phyloP scores from a whole-genome alignment of 2,329 filamentous ascomycete species.

The Colletotrichum lini region DNA sequence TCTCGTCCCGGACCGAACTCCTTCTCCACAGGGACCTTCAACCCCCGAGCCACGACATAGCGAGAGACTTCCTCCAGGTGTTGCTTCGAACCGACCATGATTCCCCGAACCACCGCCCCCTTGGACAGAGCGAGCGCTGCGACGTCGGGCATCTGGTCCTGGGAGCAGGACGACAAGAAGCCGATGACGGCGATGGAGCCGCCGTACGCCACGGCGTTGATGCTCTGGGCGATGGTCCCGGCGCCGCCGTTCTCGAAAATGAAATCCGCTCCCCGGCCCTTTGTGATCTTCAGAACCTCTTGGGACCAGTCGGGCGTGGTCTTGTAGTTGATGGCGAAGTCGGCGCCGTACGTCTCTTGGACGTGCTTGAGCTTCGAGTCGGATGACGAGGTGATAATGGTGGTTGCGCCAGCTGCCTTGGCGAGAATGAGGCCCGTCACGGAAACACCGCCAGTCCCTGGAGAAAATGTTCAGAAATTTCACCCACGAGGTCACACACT shows the following conservation, averaged over 20 bases:
- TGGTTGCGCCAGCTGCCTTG: conserved; percentile 60
- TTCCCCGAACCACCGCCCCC: conserved; percentile 52
- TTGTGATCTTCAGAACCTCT: conserved; percentile 60
- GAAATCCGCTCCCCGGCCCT: conserved; percentile 59
- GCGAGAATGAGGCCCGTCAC: conserved; percentile 61
- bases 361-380: conserved; percentile 61
- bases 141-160: conserved; percentile 52
- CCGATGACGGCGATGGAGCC: conserved; percentile 63
- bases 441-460: conserved; percentile 63
- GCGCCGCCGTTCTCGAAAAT: conserved; percentile 58
- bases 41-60: conserved; percentile 48
- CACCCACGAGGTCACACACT: too few species aligned
- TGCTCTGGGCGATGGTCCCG: conserved; percentile 59
- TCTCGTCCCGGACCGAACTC: conserved; percentile 51
- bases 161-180: conserved; percentile 48
- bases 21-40: conserved; percentile 52
- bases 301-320: conserved; percentile 59
- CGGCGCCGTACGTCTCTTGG: conserved; percentile 56
- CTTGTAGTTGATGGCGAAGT: conserved; percentile 65
- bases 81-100: conserved; percentile 53
- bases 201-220: conserved; percentile 59
- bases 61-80: conserved; percentile 52
- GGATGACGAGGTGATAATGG: conserved; percentile 65
- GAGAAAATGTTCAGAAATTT: neutral
- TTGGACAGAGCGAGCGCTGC: conserved; percentile 48